phyloP scores from a whole-genome alignment of 257 asterid species.

The Capsicum baccatum region DNA sequence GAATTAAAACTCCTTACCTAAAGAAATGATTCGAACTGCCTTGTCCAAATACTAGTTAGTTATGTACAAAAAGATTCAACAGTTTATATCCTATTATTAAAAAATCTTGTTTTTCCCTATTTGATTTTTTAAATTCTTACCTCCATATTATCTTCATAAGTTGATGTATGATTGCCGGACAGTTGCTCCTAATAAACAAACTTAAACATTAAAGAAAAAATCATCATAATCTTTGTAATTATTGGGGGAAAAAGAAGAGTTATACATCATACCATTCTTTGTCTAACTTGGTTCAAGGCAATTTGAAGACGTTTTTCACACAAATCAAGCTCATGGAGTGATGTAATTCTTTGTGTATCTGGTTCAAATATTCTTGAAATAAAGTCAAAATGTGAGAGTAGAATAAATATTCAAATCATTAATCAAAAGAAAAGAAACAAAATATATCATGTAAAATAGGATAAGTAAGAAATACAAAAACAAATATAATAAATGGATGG shows the following conservation, averaged over 20 bases:
- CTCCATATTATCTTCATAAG: constrained; percentile 15
- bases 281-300: constrained; percentile 26
- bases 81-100: not conserved
- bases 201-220: not conserved
- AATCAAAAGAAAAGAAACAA: not conserved
- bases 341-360: constrained; percentile 9
- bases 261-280: constrained; percentile 22
- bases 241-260: not conserved
- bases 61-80: not conserved
- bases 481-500: not conserved
- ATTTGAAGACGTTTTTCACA: constrained; percentile 28
- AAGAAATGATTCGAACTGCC: not conserved
- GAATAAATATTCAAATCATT: not conserved
- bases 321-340: constrained; percentile 24
- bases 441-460: not conserved
- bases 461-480: not conserved
- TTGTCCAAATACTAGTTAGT: not conserved
- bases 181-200: not conserved
- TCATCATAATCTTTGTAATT: not conserved
- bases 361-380: constrained; percentile 31
- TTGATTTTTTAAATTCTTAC: not conserved
- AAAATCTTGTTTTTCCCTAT: not conserved
- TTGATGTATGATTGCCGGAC: not conserved
- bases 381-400: constrained; percentile 21
- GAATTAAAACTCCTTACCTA: not conserved